Evolutionary conservation across 2,329 filamentous ascomycete genomes (phyloP).

Genomic region (Aspergillus ochraceus): DNA sequence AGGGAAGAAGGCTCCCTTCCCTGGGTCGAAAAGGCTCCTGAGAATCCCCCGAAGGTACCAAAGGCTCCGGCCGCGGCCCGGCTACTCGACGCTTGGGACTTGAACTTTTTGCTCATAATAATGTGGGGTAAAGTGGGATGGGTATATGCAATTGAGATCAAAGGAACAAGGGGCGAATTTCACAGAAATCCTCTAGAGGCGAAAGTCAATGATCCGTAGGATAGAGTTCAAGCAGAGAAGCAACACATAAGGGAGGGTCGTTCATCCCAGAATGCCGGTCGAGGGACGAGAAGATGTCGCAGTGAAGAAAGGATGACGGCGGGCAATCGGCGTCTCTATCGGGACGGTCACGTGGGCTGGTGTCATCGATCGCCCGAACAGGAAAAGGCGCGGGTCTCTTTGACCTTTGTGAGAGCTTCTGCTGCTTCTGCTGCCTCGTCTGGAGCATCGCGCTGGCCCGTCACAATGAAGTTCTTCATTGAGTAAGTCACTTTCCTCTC

Average conservation of each 20-base stretch:
- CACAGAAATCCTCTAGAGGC: neutral
- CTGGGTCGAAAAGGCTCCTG: conserved; percentile 35
- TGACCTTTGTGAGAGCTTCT: conserved; percentile 12
- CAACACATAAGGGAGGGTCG: neutral
- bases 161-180: neutral
- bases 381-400: conserved; percentile 28
- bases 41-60: conserved; percentile 47
- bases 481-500: conserved; percentile 54
- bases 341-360: conserved; percentile 33
- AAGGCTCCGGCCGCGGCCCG: conserved; percentile 55
- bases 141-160: conserved; percentile 1
- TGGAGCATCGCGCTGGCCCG: conserved; percentile 20
- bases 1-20: conserved; percentile 60
- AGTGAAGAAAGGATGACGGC: neutral
- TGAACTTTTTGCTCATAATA: conserved; percentile 63
- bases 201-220: neutral
- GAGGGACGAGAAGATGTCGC: neutral
- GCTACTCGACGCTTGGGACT: conserved; percentile 64
- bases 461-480: conserved; percentile 76
- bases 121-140: conserved; percentile 33
- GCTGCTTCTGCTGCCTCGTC: conserved; percentile 11
- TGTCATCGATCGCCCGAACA: conserved; percentile 33
- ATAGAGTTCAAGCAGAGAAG: neutral
- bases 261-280: neutral
- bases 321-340: conserved; percentile 29